Percentiles rank a stretch among this genome's conserved stretches.
Evolutionary conservation across 1,284 basidiomycete genomes (phyloP).

Genomic region (Thecaphora thlaspeos): DNA sequence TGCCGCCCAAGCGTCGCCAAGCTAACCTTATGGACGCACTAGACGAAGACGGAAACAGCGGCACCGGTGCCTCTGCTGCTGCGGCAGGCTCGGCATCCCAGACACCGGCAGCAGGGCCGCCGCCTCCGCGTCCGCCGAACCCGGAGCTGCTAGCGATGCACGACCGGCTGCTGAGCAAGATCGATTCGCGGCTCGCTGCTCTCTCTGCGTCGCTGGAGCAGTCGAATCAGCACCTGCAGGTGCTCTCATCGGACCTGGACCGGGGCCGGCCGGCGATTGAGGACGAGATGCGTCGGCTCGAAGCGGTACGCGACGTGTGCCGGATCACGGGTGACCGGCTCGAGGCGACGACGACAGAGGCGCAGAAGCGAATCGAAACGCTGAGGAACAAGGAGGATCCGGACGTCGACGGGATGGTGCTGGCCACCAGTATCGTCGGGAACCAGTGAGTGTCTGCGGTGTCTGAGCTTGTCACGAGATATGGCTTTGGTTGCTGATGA

Average conservation of each 20-base stretch:
- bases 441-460: slow-evolving; percentile 22
- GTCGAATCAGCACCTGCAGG: slow-evolving; percentile 73
- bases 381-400: slow-evolving; percentile 27
- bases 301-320: slow-evolving; percentile 92
- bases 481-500: too few species aligned
- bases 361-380: slow-evolving; percentile 70
- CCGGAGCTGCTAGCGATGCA: slow-evolving; percentile 81
- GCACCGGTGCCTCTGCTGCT: background rate
- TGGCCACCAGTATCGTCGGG: slow-evolving; percentile 50
- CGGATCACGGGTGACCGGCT: slow-evolving; percentile 71
- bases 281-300: slow-evolving; percentile 92
- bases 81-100: too few species aligned
- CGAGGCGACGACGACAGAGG: slow-evolving; percentile 66
- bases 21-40: slow-evolving; percentile 16
- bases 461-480: slow-evolving; percentile 57
- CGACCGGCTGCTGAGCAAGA: slow-evolving; percentile 71
- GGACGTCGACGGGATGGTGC: slow-evolving; percentile 42
- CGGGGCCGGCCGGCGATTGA: slow-evolving; percentile 85
- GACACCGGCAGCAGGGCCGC: slow-evolving; percentile 61
- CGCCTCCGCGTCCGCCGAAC: slow-evolving; percentile 77
- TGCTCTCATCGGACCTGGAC: slow-evolving; percentile 78
- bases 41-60: slow-evolving; percentile 18
- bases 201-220: slow-evolving; percentile 68
- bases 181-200: slow-evolving; percentile 70
- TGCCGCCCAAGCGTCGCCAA: too few species aligned